phyloP scores from a whole-genome alignment of 1,139 yeast genomes.

The Saccharomyces pastorianus region DNA sequence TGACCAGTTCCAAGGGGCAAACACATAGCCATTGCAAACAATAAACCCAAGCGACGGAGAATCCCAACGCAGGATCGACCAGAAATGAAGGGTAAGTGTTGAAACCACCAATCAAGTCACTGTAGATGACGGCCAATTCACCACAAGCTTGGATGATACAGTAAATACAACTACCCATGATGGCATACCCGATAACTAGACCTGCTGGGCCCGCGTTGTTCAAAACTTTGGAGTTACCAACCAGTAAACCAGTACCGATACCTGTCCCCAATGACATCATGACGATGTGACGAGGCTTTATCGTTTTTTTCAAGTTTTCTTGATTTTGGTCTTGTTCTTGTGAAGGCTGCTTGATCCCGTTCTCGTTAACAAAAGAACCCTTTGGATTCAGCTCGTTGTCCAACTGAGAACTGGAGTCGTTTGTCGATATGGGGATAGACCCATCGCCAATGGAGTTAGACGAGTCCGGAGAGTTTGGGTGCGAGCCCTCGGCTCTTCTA shows the following conservation, averaged over 20 bases:
- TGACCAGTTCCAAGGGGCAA: constrained; percentile 66
- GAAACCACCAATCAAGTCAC: constrained; percentile 73
- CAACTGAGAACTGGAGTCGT: constrained; percentile 1
- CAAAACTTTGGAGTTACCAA: constrained; percentile 67
- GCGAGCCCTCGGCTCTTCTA: constrained; percentile 18
- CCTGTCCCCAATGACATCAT: constrained; percentile 82
- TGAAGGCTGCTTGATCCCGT: background rate
- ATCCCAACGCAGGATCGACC: constrained; percentile 72
- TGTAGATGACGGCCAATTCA: constrained; percentile 68
- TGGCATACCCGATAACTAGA: constrained; percentile 57
- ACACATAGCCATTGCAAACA: constrained; percentile 75
- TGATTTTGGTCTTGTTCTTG: constrained; percentile 9
- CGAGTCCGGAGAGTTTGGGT: constrained; percentile 5
- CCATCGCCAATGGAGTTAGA: background rate
- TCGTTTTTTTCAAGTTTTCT: constrained; percentile 39
- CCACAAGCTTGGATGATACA: constrained; percentile 79
- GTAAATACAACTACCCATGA: constrained; percentile 63
- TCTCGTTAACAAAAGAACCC: background rate
- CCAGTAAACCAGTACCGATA: constrained; percentile 70
- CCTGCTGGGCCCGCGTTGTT: constrained; percentile 76
- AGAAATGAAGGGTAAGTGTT: constrained; percentile 57
- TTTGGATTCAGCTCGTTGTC: constrained; percentile 2
- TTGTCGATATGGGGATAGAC: background rate
- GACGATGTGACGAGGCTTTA: constrained; percentile 45
- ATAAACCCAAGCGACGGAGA: constrained; percentile 74